Evolutionary conservation across 2,329 filamentous ascomycete genomes (phyloP).

Genomic region (Westerdykella ornata): DNA sequence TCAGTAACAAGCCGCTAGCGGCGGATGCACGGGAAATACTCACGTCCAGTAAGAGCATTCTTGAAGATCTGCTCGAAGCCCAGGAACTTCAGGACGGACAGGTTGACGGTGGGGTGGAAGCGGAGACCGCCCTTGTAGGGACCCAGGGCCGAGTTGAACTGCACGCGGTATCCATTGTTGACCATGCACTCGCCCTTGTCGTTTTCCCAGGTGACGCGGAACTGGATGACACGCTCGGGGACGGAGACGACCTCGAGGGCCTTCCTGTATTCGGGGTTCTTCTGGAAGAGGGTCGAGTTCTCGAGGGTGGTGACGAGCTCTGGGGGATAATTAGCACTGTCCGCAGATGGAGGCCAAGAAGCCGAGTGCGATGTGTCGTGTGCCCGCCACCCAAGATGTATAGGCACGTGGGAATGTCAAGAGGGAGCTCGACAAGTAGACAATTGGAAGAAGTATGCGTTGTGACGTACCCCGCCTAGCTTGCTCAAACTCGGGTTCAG

Average conservation of each 20-base stretch:
- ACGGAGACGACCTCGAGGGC: constrained; percentile 82
- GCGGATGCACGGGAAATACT: constrained; percentile 35
- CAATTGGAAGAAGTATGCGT: too few species aligned
- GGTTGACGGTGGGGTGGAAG: constrained; percentile 84
- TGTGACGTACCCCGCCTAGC: constrained; percentile 74
- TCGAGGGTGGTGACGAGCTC: constrained; percentile 94
- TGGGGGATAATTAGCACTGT: constrained; percentile 35
- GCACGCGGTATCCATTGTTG: constrained; percentile 92
- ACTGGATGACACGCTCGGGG: constrained; percentile 93
- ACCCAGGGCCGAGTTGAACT: constrained; percentile 96
- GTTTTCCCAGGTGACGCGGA: constrained; percentile 95
- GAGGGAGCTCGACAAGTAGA: too few species aligned
- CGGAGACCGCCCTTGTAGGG: constrained; percentile 97
- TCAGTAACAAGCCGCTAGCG: constrained; percentile 2
- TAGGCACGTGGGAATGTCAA: too few species aligned
- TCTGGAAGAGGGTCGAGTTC: constrained; percentile 84
- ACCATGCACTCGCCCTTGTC: constrained; percentile 83
- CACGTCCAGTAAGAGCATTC: constrained; percentile 93
- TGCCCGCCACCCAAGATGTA: too few species aligned
- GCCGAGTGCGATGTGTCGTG: background rate
- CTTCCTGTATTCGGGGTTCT: constrained; percentile 90
- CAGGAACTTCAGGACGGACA: constrained; percentile 82
- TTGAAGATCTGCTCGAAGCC: constrained; percentile 99
- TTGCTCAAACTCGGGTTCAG: constrained; percentile 98
- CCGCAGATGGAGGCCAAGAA: background rate